A percentile compares a stretch with the other conserved stretches of the same genome.
Evolutionary conservation across 2,329 filamentous ascomycete genomes (phyloP).

Genomic region (Phyllosticta ampelicida): DNA sequence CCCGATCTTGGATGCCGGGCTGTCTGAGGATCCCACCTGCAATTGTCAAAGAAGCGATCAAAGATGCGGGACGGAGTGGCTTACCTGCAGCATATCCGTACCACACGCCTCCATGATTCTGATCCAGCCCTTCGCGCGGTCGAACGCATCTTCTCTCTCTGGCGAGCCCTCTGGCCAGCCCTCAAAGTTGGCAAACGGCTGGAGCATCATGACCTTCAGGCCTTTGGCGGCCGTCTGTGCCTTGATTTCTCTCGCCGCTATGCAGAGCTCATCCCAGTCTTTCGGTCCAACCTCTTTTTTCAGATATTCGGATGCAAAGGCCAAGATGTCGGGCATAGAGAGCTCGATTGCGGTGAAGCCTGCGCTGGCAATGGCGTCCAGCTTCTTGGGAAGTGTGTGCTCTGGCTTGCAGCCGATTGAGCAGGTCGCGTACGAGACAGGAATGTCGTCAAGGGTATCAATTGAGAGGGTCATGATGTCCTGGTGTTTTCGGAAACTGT

Average conservation of each 20-base stretch:
- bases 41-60: not conserved
- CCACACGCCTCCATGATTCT: constrained; percentile 59
- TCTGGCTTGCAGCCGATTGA: constrained; percentile 40
- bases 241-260: constrained; percentile 45
- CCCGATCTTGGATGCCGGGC: constrained; percentile 43
- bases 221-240: constrained; percentile 43
- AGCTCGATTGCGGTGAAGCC: constrained; percentile 63
- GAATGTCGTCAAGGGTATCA: constrained; percentile 30
- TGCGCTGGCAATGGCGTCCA: constrained; percentile 51
- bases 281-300: constrained; percentile 42
- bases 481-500: not conserved
- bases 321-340: constrained; percentile 60
- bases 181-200: constrained; percentile 68
- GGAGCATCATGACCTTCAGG: constrained; percentile 58
- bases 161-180: constrained; percentile 53
- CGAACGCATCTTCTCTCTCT: constrained; percentile 52
- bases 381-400: constrained; percentile 48
- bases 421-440: constrained; percentile 45
- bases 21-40: constrained; percentile 53
- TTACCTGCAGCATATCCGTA: constrained; percentile 59
- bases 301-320: constrained; percentile 46
- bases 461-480: constrained; percentile 25
- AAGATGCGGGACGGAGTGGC: constrained; percentile 9
- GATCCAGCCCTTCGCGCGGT: constrained; percentile 55
- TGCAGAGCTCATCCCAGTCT: constrained; percentile 49